phyloP scores from a whole-genome alignment of 805 yeast species.

The Starmerella ratchasimensis region DNA sequence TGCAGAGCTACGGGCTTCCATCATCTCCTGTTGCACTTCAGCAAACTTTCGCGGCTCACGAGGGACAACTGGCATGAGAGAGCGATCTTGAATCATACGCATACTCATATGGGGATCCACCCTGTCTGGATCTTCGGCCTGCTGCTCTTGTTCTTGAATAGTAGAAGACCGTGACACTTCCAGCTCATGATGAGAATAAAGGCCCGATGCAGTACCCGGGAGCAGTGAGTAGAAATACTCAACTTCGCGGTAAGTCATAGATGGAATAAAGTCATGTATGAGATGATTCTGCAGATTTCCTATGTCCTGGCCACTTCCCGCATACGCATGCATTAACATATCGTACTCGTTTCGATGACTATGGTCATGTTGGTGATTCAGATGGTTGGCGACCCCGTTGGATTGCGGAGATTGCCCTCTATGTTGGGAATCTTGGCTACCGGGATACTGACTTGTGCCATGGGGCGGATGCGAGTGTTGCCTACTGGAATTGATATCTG shows the following conservation, averaged over 20 bases:
- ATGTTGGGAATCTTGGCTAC: too few species aligned
- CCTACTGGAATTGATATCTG: too few species aligned
- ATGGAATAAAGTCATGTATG: constrained; percentile 18
- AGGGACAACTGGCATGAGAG: constrained; percentile 10
- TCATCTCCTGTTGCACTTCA: constrained; percentile 17
- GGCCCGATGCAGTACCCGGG: constrained; percentile 8
- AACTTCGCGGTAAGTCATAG: constrained; percentile 15
- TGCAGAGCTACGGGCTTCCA: constrained; percentile 2
- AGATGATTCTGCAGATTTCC: background rate
- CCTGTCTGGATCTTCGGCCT: constrained; percentile 16
- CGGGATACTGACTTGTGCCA: too few species aligned
- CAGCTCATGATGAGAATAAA: constrained; percentile 9
- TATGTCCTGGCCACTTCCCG: too few species aligned
- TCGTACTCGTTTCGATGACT: background rate
- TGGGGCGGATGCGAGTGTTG: too few species aligned
- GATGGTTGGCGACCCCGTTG: too few species aligned
- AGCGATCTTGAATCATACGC: constrained; percentile 11
- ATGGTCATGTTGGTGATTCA: background rate
- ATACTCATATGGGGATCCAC: constrained; percentile 17
- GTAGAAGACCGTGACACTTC: constrained; percentile 10
- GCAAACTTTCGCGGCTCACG: constrained; percentile 16
- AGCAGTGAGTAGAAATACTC: constrained; percentile 18
- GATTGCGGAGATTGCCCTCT: too few species aligned
- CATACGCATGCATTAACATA: too few species aligned
- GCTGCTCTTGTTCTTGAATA: constrained; percentile 14